Evolutionary conservation across 805 yeast genomes (phyloP), one percentile per base, ranked within the genome.

Genomic region (Myxozyma geophila): DNA sequence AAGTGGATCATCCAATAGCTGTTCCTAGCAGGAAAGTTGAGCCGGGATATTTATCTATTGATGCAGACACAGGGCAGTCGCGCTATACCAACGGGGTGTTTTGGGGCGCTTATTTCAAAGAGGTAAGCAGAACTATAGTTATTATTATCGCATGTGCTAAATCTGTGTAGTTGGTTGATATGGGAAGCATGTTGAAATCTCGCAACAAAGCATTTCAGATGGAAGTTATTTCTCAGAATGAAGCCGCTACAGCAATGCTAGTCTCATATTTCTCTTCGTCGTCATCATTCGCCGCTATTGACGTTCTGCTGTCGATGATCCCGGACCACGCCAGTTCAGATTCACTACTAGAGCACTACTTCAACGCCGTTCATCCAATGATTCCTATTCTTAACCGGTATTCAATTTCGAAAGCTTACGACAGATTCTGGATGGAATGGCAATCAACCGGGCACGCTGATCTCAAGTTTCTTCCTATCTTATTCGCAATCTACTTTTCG

Each of bases 51-150:
- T n/a, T 63, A 21, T 39, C 61, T 6, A 17, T 63, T 9, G 67
- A 63, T 39, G 44, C 58, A 17, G 47, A 21, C 23, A 62, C 61
- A 7, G 64, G 64, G 12, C 53, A 48, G 3, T 55, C 65, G 4
- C 57, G 65, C 23, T 63, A 63, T 39, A 56, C 67, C 9, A 63
- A 63, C 44, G 65, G 67, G 10, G 67, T 50, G 7, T 63, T 63
- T 23, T 63, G 67, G 67, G 67, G 64, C 7, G 62, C 67, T 10
- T 62, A 63, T 28, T 63, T 63, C 37, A 60, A 63, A 62, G 67
- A 63, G 59, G 64, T 62, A 44, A n/a, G 54, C 36, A 15, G n/a
- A n/a, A 23, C 13, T 28, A n/a, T 40, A 17, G 9, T 7, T 8
- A 5, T 10, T 19, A 2, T 44, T 19, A 19, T 54, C 9, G 49